Evolutionary conservation across 306 rosid genomes (phyloP).

Genomic region (Cicer yamashitae): DNA sequence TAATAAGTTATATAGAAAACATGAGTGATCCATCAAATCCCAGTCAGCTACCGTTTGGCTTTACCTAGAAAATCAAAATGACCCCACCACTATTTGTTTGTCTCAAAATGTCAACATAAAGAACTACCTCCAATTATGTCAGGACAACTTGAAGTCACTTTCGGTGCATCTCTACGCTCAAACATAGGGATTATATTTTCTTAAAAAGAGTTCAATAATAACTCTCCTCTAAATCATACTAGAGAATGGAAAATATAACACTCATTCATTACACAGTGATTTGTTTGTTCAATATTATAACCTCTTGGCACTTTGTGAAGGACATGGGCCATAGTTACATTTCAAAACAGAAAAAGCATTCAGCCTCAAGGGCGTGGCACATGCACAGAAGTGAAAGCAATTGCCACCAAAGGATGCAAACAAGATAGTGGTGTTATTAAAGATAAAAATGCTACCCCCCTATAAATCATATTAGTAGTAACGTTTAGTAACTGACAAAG

Average conservation of each 20-base stretch:
- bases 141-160: slow-evolving; percentile 49
- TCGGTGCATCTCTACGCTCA: slow-evolving; percentile 46
- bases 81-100: slow-evolving; percentile 52
- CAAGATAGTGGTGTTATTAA: slow-evolving; percentile 31
- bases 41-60: slow-evolving; percentile 48
- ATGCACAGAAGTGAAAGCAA: slow-evolving; percentile 45
- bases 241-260: slow-evolving; percentile 41
- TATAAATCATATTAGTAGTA: slow-evolving; percentile 16
- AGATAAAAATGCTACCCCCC: slow-evolving; percentile 28
- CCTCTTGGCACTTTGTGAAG: slow-evolving; percentile 39
- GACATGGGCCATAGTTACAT: slow-evolving; percentile 41
- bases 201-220: slow-evolving; percentile 31
- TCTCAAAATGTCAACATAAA: slow-evolving; percentile 44
- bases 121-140: slow-evolving; percentile 38
- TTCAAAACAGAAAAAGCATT: slow-evolving; percentile 42
- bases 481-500: slow-evolving; percentile 10
- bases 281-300: slow-evolving; percentile 40
- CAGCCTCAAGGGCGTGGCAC: slow-evolving; percentile 45
- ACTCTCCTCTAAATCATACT: slow-evolving; percentile 31
- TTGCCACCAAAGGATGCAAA: slow-evolving; percentile 43
- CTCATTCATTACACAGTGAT: slow-evolving; percentile 36
- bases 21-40: slow-evolving; percentile 43
- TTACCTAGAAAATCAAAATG: slow-evolving; percentile 44
- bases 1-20: slow-evolving; percentile 34
- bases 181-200: slow-evolving; percentile 37